Conservation (phyloP, 371 early-diverging fungal species). For the Actinomortierella ambigua region DNA sequence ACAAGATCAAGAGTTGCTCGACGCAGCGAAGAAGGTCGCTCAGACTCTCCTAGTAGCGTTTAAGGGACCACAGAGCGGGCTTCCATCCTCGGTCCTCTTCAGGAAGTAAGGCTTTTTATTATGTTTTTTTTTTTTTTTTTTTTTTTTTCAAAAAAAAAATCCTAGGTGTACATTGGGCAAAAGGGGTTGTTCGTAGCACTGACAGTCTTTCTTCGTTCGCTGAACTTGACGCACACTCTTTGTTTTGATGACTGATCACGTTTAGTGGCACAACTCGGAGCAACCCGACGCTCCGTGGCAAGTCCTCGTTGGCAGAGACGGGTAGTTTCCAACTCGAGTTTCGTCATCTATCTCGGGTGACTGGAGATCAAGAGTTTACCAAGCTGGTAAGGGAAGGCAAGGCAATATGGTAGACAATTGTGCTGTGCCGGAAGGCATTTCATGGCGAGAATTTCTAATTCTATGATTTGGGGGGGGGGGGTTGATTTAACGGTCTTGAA, state of each 20-base stretch:
- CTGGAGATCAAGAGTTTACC: constrained; percentile 55
- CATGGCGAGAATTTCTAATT: too few species aligned
- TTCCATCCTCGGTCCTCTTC: constrained; percentile 7
- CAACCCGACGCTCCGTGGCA: constrained; percentile 4
- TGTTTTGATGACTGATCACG: too few species aligned
- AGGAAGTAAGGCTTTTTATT: constrained; percentile 7
- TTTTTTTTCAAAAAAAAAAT: too few species aligned
- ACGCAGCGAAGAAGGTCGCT: constrained; percentile 46
- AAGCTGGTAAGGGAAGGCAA: constrained; percentile 25
- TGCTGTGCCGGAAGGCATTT: too few species aligned
- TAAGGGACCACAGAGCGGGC: constrained; percentile 1
- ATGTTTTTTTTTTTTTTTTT: background rate
- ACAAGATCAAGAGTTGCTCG: constrained; percentile 47
- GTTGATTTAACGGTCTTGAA: constrained; percentile 2
- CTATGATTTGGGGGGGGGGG: background rate
- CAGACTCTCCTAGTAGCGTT: constrained; percentile 16
- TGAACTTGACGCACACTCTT: too few species aligned
- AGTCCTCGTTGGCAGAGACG: constrained; percentile 69
- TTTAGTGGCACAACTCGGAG: constrained; percentile 12
- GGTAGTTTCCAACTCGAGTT: constrained; percentile 88
- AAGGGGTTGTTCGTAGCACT: too few species aligned
- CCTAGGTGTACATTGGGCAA: too few species aligned
- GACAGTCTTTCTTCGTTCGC: too few species aligned
- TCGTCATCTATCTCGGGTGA: constrained; percentile 73
- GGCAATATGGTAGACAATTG: too few species aligned